Evolutionary conservation across 2,329 filamentous ascomycete genomes (phyloP).

Genomic region (Penicillium sp.): DNA sequence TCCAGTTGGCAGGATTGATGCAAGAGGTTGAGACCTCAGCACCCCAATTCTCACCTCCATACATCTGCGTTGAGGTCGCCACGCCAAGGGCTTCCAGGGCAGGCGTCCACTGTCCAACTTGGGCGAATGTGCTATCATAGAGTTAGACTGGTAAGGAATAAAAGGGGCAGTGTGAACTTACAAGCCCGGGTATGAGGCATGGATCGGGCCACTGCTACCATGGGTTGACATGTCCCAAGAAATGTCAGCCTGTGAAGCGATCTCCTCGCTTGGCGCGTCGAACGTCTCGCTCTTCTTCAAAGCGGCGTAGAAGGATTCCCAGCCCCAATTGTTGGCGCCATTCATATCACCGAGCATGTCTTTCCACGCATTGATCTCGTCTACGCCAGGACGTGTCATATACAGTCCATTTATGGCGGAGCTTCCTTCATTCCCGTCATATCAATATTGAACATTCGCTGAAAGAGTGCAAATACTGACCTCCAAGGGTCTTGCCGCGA

Average conservation of each 20-base stretch:
- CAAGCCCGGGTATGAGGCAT: conserved; percentile 28
- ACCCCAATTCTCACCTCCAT: conserved; percentile 32
- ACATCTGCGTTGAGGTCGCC: conserved; percentile 27
- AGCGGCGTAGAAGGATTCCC: conserved; percentile 35
- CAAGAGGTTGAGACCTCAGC: conserved; percentile 34
- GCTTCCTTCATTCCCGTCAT: conserved; percentile 23
- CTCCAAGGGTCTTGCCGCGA: conserved; percentile 36
- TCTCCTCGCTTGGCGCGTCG: conserved; percentile 14
- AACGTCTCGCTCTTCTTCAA: conserved; percentile 34
- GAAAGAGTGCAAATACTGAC: conserved; percentile 12
- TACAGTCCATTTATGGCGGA: conserved; percentile 39
- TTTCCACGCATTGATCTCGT: conserved; percentile 35
- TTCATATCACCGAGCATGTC: conserved; percentile 34
- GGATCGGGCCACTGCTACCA: conserved; percentile 26
- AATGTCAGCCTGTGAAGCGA: conserved; percentile 23
- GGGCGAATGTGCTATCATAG: conserved; percentile 25
- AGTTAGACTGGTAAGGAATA: conserved; percentile 7
- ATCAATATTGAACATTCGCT: not conserved
- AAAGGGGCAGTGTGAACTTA: conserved; percentile 7
- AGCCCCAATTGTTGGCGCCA: conserved; percentile 35
- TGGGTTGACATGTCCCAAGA: conserved; percentile 23
- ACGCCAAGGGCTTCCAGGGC: conserved; percentile 26
- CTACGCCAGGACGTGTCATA: conserved; percentile 33
- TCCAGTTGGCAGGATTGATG: conserved; percentile 38
- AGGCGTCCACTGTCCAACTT: conserved; percentile 27